Evolutionary conservation across 2,329 filamentous ascomycete species (phyloP), one percentile per base, ranked within the genome.

Genomic region (Ploettnerulaceae sp.): DNA sequence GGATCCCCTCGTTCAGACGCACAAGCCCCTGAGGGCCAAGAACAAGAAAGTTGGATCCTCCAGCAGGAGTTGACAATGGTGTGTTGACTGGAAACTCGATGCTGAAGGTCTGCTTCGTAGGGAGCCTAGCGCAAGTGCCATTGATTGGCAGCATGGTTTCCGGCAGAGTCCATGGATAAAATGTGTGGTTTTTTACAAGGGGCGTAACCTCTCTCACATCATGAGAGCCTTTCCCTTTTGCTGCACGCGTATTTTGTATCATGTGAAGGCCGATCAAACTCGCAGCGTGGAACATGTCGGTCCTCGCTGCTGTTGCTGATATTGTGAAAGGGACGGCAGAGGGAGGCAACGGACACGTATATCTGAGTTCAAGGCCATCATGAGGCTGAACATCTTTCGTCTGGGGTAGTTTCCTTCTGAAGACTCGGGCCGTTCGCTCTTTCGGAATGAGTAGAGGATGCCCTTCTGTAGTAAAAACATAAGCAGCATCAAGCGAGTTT

Each of bases 401-500:
- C 11, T 40, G 41, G 32, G 51, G 26, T 5, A 41, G 20, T 12
- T 55, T 54, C 12, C 43, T 48, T 29, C 49, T 44, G 22, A 47
- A 22, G 4, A 52, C 9, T 2, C 35, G 41, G 46, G 43, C 12
- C 33, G 33, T 54, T 17, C 63, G 56, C 49, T 66, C 69, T 47
- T 71, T 73, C 9, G 90, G 90, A 42, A 98, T 84, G 32, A 97
- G 75, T 34, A 98, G 72, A 3, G 93, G 93, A 66, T 98, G 93
- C 0, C 91, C 93, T 67, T 98, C 93, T 0, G 93, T 98, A 0
- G 87, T 93, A 64, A 98, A 97, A 11, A 98, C 91, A 64, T 85
- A 94, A 0, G 90, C 81, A 0, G 83, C 82, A 66, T 97, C 93
- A 29, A 94, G 70, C 15, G 80, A 82, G 66, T 97, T 97, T 32